Conservation (phyloP, 768 basidiomycete genomes). For the Termitomyces sp. region DNA sequence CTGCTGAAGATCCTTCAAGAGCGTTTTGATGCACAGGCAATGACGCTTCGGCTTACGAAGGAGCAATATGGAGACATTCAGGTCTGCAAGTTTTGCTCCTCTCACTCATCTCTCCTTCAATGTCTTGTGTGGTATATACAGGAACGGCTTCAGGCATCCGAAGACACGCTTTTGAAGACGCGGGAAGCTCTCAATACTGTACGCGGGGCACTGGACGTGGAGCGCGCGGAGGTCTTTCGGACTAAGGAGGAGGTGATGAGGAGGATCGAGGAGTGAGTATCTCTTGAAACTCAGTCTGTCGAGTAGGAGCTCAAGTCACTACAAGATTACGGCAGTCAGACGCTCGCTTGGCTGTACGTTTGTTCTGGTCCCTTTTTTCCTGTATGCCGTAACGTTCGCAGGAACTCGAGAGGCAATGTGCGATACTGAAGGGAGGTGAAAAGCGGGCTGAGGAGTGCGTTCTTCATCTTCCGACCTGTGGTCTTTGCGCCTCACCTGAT, state of each 20-base stretch:
- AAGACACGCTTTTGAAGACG: neutral
- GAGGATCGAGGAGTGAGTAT: conserved; percentile 2
- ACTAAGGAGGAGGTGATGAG: neutral
- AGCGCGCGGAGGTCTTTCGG: neutral
- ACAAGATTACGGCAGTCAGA: conserved; percentile 1
- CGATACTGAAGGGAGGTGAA: neutral
- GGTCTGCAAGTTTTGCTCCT: conserved; percentile 13
- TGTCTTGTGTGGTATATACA: neutral
- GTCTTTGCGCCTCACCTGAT: neutral
- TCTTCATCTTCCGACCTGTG: neutral
- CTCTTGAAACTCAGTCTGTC: neutral
- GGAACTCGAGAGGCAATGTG: neutral
- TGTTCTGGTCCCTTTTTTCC: neutral
- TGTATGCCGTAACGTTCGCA: neutral
- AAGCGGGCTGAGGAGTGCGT: neutral
- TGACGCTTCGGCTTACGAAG: conserved; percentile 50
- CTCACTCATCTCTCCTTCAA: neutral
- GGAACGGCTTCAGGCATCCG: conserved; percentile 20
- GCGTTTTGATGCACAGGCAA: conserved; percentile 54
- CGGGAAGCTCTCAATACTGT: neutral
- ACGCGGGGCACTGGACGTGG: neutral
- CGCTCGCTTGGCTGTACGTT: conserved; percentile 8
- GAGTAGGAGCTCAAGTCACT: neutral
- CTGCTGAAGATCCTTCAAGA: conserved; percentile 43
- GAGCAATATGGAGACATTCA: conserved; percentile 52